Conservation (phyloP, 2,329 filamentous ascomycete species). For the Orbilia blumenaviensis region DNA sequence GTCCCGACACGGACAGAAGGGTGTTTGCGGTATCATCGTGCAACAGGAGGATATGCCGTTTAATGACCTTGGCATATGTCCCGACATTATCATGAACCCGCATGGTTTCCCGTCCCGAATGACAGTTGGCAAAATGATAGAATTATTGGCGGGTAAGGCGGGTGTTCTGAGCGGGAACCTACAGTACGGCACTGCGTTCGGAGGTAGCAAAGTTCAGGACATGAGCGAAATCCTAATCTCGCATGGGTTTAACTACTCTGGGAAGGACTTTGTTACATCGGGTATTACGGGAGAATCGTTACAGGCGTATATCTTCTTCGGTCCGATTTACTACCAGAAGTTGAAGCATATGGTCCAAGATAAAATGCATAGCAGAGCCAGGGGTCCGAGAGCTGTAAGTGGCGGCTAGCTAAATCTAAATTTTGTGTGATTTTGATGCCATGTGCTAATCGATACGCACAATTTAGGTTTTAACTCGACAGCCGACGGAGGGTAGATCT, state of each 20-base stretch:
- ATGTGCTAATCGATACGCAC: neutral
- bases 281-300: constrained; percentile 94
- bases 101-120: constrained; percentile 99
- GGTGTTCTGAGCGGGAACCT: constrained; percentile 84
- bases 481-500: constrained; percentile 94
- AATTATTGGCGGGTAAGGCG: constrained; percentile 93
- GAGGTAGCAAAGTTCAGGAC: constrained; percentile 82
- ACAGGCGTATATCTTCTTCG: constrained; percentile 97
- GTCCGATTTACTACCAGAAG: constrained; percentile 99
- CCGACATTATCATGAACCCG: constrained; percentile 99
- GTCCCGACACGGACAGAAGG: constrained; percentile 97
- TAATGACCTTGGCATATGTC: constrained; percentile 86
- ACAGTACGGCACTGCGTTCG: constrained; percentile 90
- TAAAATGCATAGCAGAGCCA: constrained; percentile 96
- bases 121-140: constrained; percentile 98
- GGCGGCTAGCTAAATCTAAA: neutral
- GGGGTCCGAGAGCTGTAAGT: constrained; percentile 77
- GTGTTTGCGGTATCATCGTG: constrained; percentile 94
- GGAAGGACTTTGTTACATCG: constrained; percentile 95
- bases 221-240: constrained; percentile 86
- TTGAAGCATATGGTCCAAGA: constrained; percentile 99
- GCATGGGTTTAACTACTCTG: constrained; percentile 93
- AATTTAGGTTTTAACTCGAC: constrained; percentile 79
- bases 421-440: neutral
- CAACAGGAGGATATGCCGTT: constrained; percentile 98